Evolutionary conservation across 192 early-diverging fungal species (phyloP).

Genomic region (Mortierella alpina): DNA sequence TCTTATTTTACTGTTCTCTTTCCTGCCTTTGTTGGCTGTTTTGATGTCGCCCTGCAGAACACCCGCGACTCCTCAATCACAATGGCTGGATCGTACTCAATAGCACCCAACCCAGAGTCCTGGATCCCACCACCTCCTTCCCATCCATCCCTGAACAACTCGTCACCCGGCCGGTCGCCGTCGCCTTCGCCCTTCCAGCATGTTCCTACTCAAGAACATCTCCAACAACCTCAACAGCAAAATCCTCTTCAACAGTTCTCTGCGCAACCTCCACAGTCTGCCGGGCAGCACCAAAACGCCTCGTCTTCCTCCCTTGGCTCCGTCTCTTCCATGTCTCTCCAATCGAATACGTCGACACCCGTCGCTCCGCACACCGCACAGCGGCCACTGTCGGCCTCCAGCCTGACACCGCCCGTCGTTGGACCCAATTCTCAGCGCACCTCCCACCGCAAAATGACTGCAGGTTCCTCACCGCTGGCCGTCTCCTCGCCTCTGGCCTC

Average conservation of each 20-base stretch:
- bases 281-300: constrained; percentile 4
- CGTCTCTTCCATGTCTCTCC: constrained; percentile 7
- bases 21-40: too few species aligned
- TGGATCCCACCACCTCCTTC: constrained; percentile 20
- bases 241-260: background rate
- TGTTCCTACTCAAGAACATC: constrained; percentile 7
- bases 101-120: background rate
- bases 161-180: background rate
- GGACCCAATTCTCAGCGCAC: constrained; percentile 13
- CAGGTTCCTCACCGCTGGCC: constrained; percentile 37
- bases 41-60: too few species aligned
- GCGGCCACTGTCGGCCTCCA: constrained; percentile 14
- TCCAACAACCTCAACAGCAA: constrained; percentile 7
- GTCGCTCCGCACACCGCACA: background rate
- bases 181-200: constrained; percentile 14
- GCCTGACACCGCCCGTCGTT: constrained; percentile 1
- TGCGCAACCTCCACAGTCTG: constrained; percentile 8
- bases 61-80: background rate
- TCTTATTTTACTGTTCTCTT: too few species aligned
- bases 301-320: constrained; percentile 25
- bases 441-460: constrained; percentile 41
- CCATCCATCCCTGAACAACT: background rate
- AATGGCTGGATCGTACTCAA: background rate
- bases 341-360: constrained; percentile 21
- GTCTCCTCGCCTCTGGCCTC: constrained; percentile 27